Evolutionary conservation across 192 early-diverging fungal genomes (phyloP).

Genomic region (Coemansia sp.): DNA sequence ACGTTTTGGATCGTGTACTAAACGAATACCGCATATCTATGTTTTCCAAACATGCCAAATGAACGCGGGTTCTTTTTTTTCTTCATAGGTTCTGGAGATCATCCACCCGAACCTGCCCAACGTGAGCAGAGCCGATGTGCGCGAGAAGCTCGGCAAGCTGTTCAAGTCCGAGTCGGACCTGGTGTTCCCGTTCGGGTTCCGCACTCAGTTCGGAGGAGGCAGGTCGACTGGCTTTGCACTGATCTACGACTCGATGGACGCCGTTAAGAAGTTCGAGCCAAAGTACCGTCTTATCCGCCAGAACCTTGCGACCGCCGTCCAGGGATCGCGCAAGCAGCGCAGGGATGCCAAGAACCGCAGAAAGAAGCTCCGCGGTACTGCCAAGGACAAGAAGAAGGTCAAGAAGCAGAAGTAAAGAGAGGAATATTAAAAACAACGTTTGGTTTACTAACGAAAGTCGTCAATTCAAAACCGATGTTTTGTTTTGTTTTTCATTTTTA

Average conservation of each 20-base stretch:
- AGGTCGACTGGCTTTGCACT: constrained; percentile 93
- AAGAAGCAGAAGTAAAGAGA: constrained; percentile 31
- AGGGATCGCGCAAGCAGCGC: constrained; percentile 90
- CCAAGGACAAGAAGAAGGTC: constrained; percentile 64
- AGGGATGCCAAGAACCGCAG: constrained; percentile 99
- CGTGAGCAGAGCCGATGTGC: constrained; percentile 88
- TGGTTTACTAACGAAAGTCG: not conserved
- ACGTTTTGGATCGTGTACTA: too few species aligned
- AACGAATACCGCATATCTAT: not conserved
- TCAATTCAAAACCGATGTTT: not conserved
- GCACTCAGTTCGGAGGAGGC: constrained; percentile 96
- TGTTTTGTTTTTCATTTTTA: constrained; percentile 1
- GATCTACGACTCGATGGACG: constrained; percentile 93
- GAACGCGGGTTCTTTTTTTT: not conserved
- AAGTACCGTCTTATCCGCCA: constrained; percentile 91
- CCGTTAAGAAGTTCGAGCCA: constrained; percentile 98
- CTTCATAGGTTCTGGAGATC: constrained; percentile 85
- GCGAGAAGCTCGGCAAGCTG: constrained; percentile 91
- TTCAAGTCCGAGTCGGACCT: constrained; percentile 90
- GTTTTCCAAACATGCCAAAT: not conserved
- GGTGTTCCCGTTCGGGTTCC: constrained; percentile 93
- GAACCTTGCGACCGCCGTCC: constrained; percentile 58
- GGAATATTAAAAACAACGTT: not conserved
- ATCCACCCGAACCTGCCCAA: constrained; percentile 93
- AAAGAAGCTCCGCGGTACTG: constrained; percentile 97